Base-by-base conservation (phyloP, 2,329 filamentous ascomycete genomes). In the Ceratocystis cubensis region DNA sequence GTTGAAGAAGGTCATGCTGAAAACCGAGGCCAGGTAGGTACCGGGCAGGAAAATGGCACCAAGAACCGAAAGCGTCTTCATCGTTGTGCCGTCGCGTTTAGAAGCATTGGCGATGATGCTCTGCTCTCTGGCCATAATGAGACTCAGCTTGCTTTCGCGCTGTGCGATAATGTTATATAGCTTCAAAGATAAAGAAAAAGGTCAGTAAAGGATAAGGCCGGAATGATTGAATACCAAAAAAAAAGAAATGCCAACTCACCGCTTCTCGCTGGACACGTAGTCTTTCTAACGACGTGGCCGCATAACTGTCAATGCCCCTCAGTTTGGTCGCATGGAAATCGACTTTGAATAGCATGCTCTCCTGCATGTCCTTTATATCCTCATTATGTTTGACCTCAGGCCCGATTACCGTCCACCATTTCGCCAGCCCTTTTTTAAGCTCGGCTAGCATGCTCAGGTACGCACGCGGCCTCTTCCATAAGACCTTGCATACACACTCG, bases 1-100 rank as follows among this genome's bases (percentile, higher is more conserved):
- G 74, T 86, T 80, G 75, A 87, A 87, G 72, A 87, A 87, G 0
- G 82, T 83, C 83, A 86, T 87, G 76, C 80, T 82, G 70, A 87
- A 87, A 28, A 87, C 76, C 0, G 84, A 86, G 7, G 84, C 80
- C 20, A 87, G 77, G 69, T 81, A 85, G 0, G 83, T 85, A 1
- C 83, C 84, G 0, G 84, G 84, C 5, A 87, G 75, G 70, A 87
- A 87, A 50, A 87, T 76, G 50, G 83, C 83, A 33, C 84, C 84
- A 66, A 87, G 80, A 0, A 87, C 78, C 0, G 84, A 85, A 48
- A 87, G 77, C 0, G 83, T 84, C 76, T 86, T 87, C 83, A 86
- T 85, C 66, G 83, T 82, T 3, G 81, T 84, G 73, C 81, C 83
- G 73, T 85, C 83, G 13, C 83, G 78, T 73, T 85, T 85, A 71